Percentiles rank a stretch among this genome's conserved stretches.
Evolutionary conservation across 1,139 yeast genomes (phyloP).

Genomic region (Entelexis sorbosivorans): DNA sequence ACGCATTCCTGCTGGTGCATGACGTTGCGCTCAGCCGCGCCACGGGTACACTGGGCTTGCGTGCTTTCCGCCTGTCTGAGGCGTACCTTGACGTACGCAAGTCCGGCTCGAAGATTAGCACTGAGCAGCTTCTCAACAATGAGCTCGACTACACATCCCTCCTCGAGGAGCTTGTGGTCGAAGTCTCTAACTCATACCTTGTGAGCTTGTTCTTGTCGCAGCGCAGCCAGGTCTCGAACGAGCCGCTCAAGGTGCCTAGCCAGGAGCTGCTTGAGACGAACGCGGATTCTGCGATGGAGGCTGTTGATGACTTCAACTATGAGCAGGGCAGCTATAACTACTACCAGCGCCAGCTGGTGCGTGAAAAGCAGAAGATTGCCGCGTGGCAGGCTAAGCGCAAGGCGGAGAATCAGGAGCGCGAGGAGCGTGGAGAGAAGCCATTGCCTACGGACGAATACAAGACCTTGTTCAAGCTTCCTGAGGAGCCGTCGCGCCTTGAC

Average conservation of each 20-base stretch:
- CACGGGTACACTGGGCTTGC: slow-evolving; percentile 38
- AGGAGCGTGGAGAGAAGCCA: slow-evolving; percentile 45
- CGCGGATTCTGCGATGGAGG: slow-evolving; percentile 60
- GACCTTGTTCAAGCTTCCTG: slow-evolving; percentile 54
- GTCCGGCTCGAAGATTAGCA: slow-evolving; percentile 40
- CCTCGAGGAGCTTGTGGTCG: slow-evolving; percentile 61
- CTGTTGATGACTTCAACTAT: slow-evolving; percentile 67
- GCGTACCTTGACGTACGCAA: slow-evolving; percentile 49
- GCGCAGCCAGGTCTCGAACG: slow-evolving; percentile 6
- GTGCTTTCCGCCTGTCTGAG: slow-evolving; percentile 59
- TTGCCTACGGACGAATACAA: slow-evolving; percentile 54
- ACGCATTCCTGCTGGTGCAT: slow-evolving; percentile 57
- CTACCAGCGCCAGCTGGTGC: slow-evolving; percentile 59
- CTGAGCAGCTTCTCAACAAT: slow-evolving; percentile 51
- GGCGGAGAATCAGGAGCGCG: slow-evolving; percentile 54
- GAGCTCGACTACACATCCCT: slow-evolving; percentile 57
- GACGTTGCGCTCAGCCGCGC: slow-evolving; percentile 53
- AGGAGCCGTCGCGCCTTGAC: slow-evolving; percentile 66
- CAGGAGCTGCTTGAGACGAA: slow-evolving; percentile 37
- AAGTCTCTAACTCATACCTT: slow-evolving; percentile 50
- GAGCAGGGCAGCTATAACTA: slow-evolving; percentile 77
- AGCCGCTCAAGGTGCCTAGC: slow-evolving; percentile 32
- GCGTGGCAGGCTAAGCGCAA: slow-evolving; percentile 69
- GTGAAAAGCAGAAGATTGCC: slow-evolving; percentile 58
- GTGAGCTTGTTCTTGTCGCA: slow-evolving; percentile 33